phyloP scores from a whole-genome alignment of 2,329 filamentous ascomycete genomes.

The Lojkania enalia region DNA sequence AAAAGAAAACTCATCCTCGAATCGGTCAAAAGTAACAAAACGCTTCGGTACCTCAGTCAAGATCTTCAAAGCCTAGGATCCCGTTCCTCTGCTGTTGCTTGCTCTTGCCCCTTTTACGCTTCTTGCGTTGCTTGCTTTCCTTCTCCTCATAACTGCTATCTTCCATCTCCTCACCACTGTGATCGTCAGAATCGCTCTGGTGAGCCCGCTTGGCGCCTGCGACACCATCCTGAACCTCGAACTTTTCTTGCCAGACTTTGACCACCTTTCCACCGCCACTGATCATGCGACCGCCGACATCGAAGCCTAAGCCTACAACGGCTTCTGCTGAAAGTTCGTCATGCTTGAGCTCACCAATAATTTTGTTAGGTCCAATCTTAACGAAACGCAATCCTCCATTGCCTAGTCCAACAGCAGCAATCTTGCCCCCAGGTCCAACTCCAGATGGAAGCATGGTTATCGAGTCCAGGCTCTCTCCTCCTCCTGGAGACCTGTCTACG shows the following conservation, averaged over 20 bases:
- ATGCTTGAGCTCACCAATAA: conserved; percentile 70
- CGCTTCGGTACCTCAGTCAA: conserved; percentile 29
- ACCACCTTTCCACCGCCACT: conserved; percentile 83
- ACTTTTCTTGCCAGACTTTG: conserved; percentile 85
- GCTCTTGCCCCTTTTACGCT: conserved; percentile 46
- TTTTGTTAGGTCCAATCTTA: conserved; percentile 71
- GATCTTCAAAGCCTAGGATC: conserved; percentile 41
- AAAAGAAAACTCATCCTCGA: too few relatives aligned
- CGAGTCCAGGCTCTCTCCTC: conserved; percentile 80
- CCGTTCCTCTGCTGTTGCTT: conserved; percentile 39
- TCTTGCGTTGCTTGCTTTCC: conserved; percentile 47
- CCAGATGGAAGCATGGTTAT: conserved; percentile 72
- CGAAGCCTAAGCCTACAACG: conserved; percentile 80
- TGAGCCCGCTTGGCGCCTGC: conserved; percentile 35
- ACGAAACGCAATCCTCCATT: conserved; percentile 81
- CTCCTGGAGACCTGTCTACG: conserved; percentile 64
- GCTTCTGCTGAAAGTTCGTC: conserved; percentile 76
- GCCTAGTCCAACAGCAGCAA: conserved; percentile 77
- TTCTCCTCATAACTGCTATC: conserved; percentile 52
- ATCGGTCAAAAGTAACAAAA: too few relatives aligned
- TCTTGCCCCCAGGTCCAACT: conserved; percentile 68
- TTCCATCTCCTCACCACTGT: conserved; percentile 46
- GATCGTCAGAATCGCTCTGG: conserved; percentile 52
- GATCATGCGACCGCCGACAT: conserved; percentile 83
- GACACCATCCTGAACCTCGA: conserved; percentile 53